Conservation (phyloP, 2,329 filamentous ascomycete genomes). For the Xylariaceae sp. region DNA sequence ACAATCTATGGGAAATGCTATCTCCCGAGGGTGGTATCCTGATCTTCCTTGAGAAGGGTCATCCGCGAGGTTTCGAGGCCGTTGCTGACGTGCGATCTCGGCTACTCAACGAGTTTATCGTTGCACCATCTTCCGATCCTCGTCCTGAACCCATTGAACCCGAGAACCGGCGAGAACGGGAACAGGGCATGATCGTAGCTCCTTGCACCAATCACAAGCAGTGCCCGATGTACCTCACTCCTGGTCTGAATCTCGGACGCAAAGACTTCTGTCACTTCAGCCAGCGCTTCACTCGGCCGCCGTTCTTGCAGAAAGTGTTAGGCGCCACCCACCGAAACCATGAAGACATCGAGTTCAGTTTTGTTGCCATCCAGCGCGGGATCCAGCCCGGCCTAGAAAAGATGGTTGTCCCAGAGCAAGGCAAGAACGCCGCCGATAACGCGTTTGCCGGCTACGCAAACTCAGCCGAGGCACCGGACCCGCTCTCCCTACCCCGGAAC, state of each 20-base stretch:
- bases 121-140: conserved; percentile 25
- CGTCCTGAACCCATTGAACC: conserved; percentile 37
- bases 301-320: conserved; percentile 74
- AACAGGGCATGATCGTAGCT: conserved; percentile 61
- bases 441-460: conserved; percentile 72
- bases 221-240: conserved; percentile 82
- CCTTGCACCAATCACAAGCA: conserved; percentile 83
- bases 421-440: conserved; percentile 52
- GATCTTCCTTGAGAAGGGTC: conserved; percentile 84
- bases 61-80: conserved; percentile 87
- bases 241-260: conserved; percentile 67
- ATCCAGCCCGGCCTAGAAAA: conserved; percentile 36
- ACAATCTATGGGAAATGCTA: conserved; percentile 86
- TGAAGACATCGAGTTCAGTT: conserved; percentile 88
- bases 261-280: conserved; percentile 90
- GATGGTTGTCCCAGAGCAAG: conserved; percentile 31
- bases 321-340: conserved; percentile 69
- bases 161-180: conserved; percentile 40
- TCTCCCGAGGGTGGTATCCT: conserved; percentile 82
- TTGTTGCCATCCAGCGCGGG: conserved; percentile 79
- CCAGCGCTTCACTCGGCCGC: conserved; percentile 82
- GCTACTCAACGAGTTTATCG: conserved; percentile 65
- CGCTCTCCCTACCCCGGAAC: conserved; percentile 71
- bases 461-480: conserved; percentile 39
- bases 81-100: conserved; percentile 79